Conservation (phyloP, 106 monocot species). For the Acanthochlamys bracteata region DNA sequence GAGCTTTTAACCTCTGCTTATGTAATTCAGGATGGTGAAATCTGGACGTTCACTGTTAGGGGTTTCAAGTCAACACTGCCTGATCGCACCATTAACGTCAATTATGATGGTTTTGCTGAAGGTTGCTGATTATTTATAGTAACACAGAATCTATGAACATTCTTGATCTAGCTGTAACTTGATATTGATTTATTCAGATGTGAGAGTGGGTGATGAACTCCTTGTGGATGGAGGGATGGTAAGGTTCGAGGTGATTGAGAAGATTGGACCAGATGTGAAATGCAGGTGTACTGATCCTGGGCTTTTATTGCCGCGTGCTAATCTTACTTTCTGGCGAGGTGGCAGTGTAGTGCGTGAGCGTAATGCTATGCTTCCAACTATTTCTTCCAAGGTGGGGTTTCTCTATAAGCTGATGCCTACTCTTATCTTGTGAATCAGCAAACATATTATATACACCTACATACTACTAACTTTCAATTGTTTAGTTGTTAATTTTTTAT, state of each 20-base stretch:
- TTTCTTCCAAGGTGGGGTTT: constrained; percentile 81
- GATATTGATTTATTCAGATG: constrained; percentile 38
- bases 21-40: constrained; percentile 78
- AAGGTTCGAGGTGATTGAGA: constrained; percentile 94
- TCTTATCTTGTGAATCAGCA: background rate
- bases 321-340: constrained; percentile 74
- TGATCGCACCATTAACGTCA: constrained; percentile 79
- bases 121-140: constrained; percentile 25
- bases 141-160: background rate
- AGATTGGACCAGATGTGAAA: constrained; percentile 94
- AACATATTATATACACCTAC: no score
- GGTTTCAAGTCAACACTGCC: constrained; percentile 69
- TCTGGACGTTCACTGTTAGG: constrained; percentile 96
- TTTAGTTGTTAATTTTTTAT: no score
- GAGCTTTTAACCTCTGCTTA: background rate
- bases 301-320: constrained; percentile 61
- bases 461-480: no score
- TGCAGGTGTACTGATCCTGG: constrained; percentile 81
- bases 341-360: constrained; percentile 88
- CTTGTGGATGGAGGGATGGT: constrained; percentile 99
- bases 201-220: constrained; percentile 91
- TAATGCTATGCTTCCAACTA: constrained; percentile 98
- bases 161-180: background rate
- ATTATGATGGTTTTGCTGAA: constrained; percentile 97
- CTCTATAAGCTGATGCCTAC: background rate